Base-by-base conservation (phyloP, 805 yeast genomes). In the Candida quercuum region DNA sequence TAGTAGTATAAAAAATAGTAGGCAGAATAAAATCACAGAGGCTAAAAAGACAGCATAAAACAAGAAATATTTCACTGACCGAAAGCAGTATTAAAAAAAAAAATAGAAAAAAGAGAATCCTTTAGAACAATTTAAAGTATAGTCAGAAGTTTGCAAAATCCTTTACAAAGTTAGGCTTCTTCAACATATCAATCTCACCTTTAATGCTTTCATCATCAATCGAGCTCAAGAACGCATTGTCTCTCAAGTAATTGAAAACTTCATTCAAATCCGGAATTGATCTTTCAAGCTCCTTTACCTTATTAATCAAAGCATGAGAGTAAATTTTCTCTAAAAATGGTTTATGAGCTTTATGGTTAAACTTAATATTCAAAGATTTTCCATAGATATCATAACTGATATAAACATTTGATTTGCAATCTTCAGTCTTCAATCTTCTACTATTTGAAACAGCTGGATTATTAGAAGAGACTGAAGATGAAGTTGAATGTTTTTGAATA, bases 341-440 rank as follows among this genome's bases (percentile, higher is more conserved):
- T 18, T 41, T 43, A 25, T 53, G 57, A 6, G 45, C 36, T 8
- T 31, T 30, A 27, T 53, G 56, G 32, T 43, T 48, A 26, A 36
- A 53, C 42, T 46, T 53, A 38, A 51, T 47, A 25, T 39, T 46
- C 38, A 53, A 26, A 10, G 36, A 40, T 39, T 46, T 52, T 9
- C 41, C 37, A 17, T 40, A 15, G 9, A 53, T 39, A 32, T 53
- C 56, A 37, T 52, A 53, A 32, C 51, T 48, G 17, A 53, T 14
- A 24, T 48, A 53, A 32, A 52, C 37, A 26, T 41, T 46, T 9
- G 56, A 53, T 18, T 47, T 34, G 28, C 55, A 51, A 30, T 48
- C 41, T 34, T 53, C 56, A 7, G 54, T 47, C 33, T 51, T 52
- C 40, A 51, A 20, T 23, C 43, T 43, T 28, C 47, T 41, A 23